Evolutionary conservation across 2,329 filamentous ascomycete species (phyloP).

Genomic region (Ploettnerulaceae sp.): DNA sequence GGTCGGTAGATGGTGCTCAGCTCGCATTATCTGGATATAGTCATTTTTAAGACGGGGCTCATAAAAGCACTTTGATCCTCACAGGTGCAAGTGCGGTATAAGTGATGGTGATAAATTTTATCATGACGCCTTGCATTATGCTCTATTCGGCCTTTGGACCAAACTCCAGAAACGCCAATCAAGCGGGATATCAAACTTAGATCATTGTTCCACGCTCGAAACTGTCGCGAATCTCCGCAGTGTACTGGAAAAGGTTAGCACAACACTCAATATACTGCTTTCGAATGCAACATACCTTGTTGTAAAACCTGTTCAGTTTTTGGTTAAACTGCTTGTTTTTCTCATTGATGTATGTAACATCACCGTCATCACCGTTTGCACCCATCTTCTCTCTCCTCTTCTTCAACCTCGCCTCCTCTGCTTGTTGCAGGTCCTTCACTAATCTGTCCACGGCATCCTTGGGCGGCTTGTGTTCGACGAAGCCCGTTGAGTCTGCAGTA

Average conservation of each 20-base stretch:
- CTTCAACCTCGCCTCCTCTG: slow-evolving; percentile 81
- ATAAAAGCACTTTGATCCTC: too few relatives aligned
- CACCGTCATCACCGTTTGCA: slow-evolving; percentile 75
- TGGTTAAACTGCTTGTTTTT: slow-evolving; percentile 99
- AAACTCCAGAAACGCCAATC: slow-evolving; percentile 11
- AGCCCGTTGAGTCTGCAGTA: slow-evolving; percentile 75
- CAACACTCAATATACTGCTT: background rate
- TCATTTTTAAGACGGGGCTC: too few relatives aligned
- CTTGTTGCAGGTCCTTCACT: slow-evolving; percentile 79
- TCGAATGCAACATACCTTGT: slow-evolving; percentile 55
- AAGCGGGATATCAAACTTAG: slow-evolving; percentile 37
- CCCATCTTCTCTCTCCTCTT: slow-evolving; percentile 76
- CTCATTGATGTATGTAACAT: slow-evolving; percentile 99
- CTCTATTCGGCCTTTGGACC: slow-evolving; percentile 15
- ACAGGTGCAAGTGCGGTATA: too few relatives aligned
- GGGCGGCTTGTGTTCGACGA: slow-evolving; percentile 79
- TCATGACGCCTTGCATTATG: slow-evolving; percentile 22
- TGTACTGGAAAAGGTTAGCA: slow-evolving; percentile 56
- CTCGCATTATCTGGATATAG: too few relatives aligned
- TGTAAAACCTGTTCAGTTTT: slow-evolving; percentile 92
- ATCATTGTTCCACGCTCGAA: slow-evolving; percentile 98
- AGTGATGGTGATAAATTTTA: too few relatives aligned
- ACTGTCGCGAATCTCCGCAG: slow-evolving; percentile 90
- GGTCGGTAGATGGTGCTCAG: too few relatives aligned
- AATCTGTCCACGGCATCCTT: slow-evolving; percentile 83